These are phyloP conservation scores for Rhytidiadelphus loreus DNA, from an alignment of 225 moss, liverwort and hornwort genomes.

Conservation along the genomic window DNA sequence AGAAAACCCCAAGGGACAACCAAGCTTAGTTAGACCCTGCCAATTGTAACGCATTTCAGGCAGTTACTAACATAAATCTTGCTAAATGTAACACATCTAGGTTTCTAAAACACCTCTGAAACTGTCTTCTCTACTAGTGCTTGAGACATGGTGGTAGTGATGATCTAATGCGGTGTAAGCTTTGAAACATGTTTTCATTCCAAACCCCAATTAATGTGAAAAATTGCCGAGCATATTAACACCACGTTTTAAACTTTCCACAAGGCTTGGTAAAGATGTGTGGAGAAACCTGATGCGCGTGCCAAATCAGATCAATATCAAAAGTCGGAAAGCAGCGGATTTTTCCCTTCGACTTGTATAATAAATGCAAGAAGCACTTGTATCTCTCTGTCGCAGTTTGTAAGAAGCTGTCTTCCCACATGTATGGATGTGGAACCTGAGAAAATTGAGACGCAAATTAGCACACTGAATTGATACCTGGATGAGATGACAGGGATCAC, in stretches of 20 bases:
- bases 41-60: not conserved
- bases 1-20: not conserved
- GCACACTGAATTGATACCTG: not conserved
- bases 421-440: slow-evolving; percentile 61
- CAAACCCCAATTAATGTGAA: not conserved
- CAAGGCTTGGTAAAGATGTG: not conserved
- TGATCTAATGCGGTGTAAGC: not conserved
- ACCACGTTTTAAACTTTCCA: not conserved
- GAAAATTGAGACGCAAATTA: not conserved
- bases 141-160: not conserved
- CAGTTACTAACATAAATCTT: not conserved
- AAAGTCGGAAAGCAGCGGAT: slow-evolving; percentile 60
- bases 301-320: slow-evolving; percentile 80
- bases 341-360: slow-evolving; percentile 45
- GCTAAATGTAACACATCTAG: not conserved
- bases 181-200: not conserved
- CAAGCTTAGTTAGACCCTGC: not conserved
- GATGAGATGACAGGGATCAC: not conserved
- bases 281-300: slow-evolving; percentile 57
- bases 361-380: slow-evolving; percentile 70
- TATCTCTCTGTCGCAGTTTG: slow-evolving; percentile 53
- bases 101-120: no score
- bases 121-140: not conserved
- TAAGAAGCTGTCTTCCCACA: slow-evolving; percentile 62
- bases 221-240: not conserved